Evolutionary conservation across 2,329 filamentous ascomycete species (phyloP), one percentile per base, ranked within the genome.

Genomic region (Hymenoscyphus scutula): DNA sequence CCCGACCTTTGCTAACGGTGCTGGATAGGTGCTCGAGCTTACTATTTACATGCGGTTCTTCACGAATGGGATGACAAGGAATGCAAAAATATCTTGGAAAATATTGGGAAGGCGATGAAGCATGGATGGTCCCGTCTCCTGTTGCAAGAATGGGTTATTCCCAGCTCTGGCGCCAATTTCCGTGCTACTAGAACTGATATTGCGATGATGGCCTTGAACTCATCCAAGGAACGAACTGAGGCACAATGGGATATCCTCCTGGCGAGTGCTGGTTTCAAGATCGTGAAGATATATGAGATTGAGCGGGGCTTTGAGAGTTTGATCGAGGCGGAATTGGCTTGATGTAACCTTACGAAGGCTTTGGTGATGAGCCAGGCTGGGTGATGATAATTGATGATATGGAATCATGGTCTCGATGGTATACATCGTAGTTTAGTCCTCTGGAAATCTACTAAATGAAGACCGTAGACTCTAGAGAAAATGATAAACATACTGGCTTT

Each of bases 111-210:
- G 19, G 30, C 30, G 4, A 54, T 60, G 58, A 34, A 56, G 32
- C 27, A 13, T 8, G 75, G 71, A 0, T 76, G 76, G 58, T 76
- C 75, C 0, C 73, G 65, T 41, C 57, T 77, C 17, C 64, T 78
- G 1, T 70, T 78, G 3, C 72, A 77, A 45, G 70, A 78, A 69
- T 69, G 69, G 29, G 61, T 77, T n/a, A 66, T 76, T 15, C 73
- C 67, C 19, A 68, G 65, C 7, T 32, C 68, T 5, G 71, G 69
- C 23, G 71, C 74, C 1, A 69, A 70, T 17, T 65, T 67, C 7
- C 69, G 71, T 15, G 73, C 74, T 1, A 74, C 74, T 1, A 71
- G 70, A 0, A 72, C 74, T 10, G 76, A 77, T 58, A 65, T 77
- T 1, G 70, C 70, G 2, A 75, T 76, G 74, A 73, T 77, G 72